Conservation (phyloP, 257 asterid species). For the Solanum rostratum region DNA sequence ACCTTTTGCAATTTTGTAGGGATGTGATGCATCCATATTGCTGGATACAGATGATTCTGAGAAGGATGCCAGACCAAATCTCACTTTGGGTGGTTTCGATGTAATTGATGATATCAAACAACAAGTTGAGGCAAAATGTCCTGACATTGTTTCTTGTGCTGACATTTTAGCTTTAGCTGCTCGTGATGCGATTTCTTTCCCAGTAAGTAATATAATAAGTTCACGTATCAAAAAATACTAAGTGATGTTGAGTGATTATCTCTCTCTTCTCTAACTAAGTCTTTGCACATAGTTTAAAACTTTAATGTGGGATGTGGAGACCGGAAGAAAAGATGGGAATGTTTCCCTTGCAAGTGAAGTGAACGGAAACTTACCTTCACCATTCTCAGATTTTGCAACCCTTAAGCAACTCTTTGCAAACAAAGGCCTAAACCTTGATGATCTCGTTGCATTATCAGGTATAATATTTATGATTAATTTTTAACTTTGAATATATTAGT, state of each 20-base stretch:
- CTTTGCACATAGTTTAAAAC: constrained; percentile 9
- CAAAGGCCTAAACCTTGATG: constrained; percentile 23
- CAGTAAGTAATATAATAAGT: not conserved
- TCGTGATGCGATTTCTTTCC: constrained; percentile 17
- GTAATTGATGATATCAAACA: constrained; percentile 22
- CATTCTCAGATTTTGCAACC: constrained; percentile 23
- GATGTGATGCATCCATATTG: constrained; percentile 29
- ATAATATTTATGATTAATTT: not conserved
- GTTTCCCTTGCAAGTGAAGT: constrained; percentile 24
- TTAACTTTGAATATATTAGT: too few relatives aligned
- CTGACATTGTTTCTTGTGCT: constrained; percentile 17
- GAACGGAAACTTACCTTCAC: constrained; percentile 24
- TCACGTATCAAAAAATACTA: too few relatives aligned
- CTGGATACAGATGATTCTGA: constrained; percentile 9
- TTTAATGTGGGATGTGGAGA: constrained; percentile 31
- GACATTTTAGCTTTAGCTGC: constrained; percentile 21
- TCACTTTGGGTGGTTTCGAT: constrained; percentile 10
- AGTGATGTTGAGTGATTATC: too few relatives aligned
- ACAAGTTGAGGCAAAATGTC: constrained; percentile 14
- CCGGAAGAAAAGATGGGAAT: constrained; percentile 49
- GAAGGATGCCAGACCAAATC: constrained; percentile 18
- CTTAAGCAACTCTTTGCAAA: constrained; percentile 21
- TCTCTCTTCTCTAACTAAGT: not conserved
- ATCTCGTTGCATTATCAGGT: constrained; percentile 53
- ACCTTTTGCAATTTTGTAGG: constrained; percentile 1